These are phyloP conservation scores for Candida sanyaensis DNA, from an alignment of 1,139 yeast species.

Conservation along the genomic window DNA sequence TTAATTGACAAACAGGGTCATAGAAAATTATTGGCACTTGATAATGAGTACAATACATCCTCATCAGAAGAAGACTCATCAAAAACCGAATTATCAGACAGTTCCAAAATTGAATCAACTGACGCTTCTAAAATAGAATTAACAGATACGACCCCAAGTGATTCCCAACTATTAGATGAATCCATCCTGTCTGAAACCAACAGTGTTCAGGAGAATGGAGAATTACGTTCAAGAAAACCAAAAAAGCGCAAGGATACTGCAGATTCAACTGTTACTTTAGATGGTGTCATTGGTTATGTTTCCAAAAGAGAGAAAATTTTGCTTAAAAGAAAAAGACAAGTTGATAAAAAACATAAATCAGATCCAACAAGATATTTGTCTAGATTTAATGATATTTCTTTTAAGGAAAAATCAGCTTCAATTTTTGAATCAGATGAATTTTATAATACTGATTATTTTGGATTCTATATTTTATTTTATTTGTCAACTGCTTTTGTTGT, in stretches of 20 bases:
- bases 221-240: conserved; percentile 1
- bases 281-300: conserved; percentile 9
- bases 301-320: conserved; percentile 10
- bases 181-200: background rate
- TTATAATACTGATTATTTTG: conserved; percentile 52
- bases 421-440: conserved; percentile 50
- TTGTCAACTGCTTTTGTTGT: conserved; percentile 57
- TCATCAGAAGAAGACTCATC: conserved; percentile 7
- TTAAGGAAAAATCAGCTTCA: conserved; percentile 31
- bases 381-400: conserved; percentile 15
- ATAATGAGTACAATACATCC: conserved; percentile 18
- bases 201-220: background rate
- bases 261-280: conserved; percentile 6
- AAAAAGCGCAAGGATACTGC: background rate
- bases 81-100: background rate
- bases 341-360: conserved; percentile 6
- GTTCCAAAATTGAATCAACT: too few species aligned
- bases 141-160: background rate
- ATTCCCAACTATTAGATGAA: background rate
- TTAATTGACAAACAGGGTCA: conserved; percentile 17
- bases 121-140: background rate
- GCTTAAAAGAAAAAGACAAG: conserved; percentile 8
- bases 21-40: conserved; percentile 19
- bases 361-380: conserved; percentile 13
- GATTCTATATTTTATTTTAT: conserved; percentile 72